These are phyloP conservation scores for Ciborinia camelliae DNA, from an alignment of 2,329 filamentous ascomycete genomes.

Conservation along the genomic window DNA sequence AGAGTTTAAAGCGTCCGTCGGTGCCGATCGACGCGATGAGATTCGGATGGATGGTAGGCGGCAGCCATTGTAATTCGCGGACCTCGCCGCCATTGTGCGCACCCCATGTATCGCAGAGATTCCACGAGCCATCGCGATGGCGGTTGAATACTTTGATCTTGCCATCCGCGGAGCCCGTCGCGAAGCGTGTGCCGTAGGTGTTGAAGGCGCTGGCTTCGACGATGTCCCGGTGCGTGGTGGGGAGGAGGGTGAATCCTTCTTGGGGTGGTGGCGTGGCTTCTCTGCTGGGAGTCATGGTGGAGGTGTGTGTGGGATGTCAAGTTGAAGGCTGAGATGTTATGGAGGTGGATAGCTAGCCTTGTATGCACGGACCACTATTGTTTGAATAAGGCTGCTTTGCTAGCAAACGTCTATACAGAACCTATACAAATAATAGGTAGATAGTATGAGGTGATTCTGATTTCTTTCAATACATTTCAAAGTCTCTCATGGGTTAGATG, in stretches of 20 bases:
- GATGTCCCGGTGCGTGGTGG: conserved; percentile 66
- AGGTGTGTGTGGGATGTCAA: neutral
- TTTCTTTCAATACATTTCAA: neutral
- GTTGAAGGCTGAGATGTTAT: neutral
- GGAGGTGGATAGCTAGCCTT: neutral
- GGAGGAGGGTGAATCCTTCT: conserved; percentile 49
- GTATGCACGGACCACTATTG: neutral
- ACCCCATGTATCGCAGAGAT: conserved; percentile 79
- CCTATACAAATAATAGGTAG: neutral
- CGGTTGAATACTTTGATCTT: conserved; percentile 88
- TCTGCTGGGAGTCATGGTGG: conserved; percentile 25
- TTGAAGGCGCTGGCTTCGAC: conserved; percentile 70
- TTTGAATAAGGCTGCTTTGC: neutral
- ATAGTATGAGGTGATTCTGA: neutral
- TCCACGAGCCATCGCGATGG: conserved; percentile 74
- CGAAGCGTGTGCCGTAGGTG: conserved; percentile 85
- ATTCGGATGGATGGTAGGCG: conserved; percentile 80
- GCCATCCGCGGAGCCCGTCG: conserved; percentile 88
- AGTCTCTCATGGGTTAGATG: no score
- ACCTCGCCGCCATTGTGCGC: conserved; percentile 90
- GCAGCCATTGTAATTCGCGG: conserved; percentile 91
- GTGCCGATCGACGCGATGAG: conserved; percentile 84
- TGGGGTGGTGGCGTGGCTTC: conserved; percentile 23
- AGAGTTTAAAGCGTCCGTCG: conserved; percentile 86
- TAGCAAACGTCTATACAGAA: neutral